Evolutionary conservation across 805 yeast genomes (phyloP).

Genomic region (Starmerella gropengiesseri): DNA sequence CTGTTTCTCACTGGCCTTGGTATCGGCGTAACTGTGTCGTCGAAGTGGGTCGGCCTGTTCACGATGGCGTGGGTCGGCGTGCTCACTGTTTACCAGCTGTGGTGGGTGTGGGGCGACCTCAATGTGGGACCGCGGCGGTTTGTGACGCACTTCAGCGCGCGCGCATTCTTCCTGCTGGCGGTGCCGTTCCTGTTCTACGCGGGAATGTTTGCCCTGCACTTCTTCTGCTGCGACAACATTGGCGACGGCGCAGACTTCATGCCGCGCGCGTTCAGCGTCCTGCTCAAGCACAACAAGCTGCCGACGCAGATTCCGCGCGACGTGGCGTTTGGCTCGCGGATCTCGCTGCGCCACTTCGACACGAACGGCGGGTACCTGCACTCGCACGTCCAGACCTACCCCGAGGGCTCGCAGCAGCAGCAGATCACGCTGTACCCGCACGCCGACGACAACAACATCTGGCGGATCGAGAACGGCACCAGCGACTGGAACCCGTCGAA

Average conservation of each 20-base stretch:
- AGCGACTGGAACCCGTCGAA: slow-evolving; percentile 25
- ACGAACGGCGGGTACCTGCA: slow-evolving; percentile 71
- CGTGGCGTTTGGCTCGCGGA: slow-evolving; percentile 59
- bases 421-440: slow-evolving; percentile 65
- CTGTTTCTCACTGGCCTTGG: slow-evolving; percentile 39
- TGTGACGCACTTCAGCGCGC: slow-evolving; percentile 33
- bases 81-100: slow-evolving; percentile 42
- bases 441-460: slow-evolving; percentile 57
- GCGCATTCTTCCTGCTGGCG: slow-evolving; percentile 36
- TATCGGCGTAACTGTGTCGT: slow-evolving; percentile 47
- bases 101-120: slow-evolving; percentile 65
- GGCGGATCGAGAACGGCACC: slow-evolving; percentile 50
- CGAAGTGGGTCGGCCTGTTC: slow-evolving; percentile 62
- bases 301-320: slow-evolving; percentile 45
- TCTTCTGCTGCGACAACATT: slow-evolving; percentile 34
- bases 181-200: slow-evolving; percentile 53
- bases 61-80: slow-evolving; percentile 55
- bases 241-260: slow-evolving; percentile 55
- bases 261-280: slow-evolving; percentile 56
- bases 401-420: slow-evolving; percentile 59
- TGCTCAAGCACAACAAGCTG: slow-evolving; percentile 38
- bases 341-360: slow-evolving; percentile 59
- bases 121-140: slow-evolving; percentile 34
- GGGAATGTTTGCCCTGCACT: slow-evolving; percentile 47
- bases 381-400: slow-evolving; percentile 56